phyloP scores from a whole-genome alignment of 139 green algal genomes.

The Mesostigma viride region DNA sequence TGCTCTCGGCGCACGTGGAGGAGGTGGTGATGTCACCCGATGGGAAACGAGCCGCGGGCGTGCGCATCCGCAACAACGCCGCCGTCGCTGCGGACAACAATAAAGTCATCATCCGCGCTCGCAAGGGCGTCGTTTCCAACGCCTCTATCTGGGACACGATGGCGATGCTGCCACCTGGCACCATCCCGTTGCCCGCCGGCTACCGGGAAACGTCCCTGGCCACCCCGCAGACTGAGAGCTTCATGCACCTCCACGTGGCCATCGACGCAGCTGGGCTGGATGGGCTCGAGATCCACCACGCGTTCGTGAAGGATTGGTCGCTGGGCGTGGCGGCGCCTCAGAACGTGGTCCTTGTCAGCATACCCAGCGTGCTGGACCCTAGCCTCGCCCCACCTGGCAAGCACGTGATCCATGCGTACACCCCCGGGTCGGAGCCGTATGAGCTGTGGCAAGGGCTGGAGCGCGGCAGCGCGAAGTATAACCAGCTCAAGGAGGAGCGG shows the following conservation, averaged over 20 bases:
- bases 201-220: slow-evolving; percentile 16
- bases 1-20: slow-evolving; percentile 69
- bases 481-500: slow-evolving; percentile 72
- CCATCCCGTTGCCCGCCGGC: slow-evolving; percentile 35
- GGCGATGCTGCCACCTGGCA: slow-evolving; percentile 52
- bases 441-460: slow-evolving; percentile 75
- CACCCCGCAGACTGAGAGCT: slow-evolving; percentile 63
- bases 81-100: too few relatives aligned
- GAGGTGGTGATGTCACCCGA: slow-evolving; percentile 31
- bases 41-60: too few relatives aligned
- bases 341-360: slow-evolving; percentile 85
- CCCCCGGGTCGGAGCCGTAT: slow-evolving; percentile 75
- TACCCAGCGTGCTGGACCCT: slow-evolving; percentile 64
- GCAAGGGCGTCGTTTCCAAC: slow-evolving; percentile 37
- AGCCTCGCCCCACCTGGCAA: slow-evolving; percentile 42
- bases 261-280: slow-evolving; percentile 36
- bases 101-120: neutral
- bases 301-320: slow-evolving; percentile 84
- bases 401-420: slow-evolving; percentile 45
- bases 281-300: slow-evolving; percentile 86
- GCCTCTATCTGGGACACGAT: slow-evolving; percentile 79
- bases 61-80: too few relatives aligned
- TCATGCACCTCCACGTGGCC: slow-evolving; percentile 95
- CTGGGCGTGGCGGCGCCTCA: slow-evolving; percentile 61
- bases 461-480: slow-evolving; percentile 65